Evolutionary conservation across 1,284 basidiomycete species (phyloP).

Genomic region (Volvariella volvacea): DNA sequence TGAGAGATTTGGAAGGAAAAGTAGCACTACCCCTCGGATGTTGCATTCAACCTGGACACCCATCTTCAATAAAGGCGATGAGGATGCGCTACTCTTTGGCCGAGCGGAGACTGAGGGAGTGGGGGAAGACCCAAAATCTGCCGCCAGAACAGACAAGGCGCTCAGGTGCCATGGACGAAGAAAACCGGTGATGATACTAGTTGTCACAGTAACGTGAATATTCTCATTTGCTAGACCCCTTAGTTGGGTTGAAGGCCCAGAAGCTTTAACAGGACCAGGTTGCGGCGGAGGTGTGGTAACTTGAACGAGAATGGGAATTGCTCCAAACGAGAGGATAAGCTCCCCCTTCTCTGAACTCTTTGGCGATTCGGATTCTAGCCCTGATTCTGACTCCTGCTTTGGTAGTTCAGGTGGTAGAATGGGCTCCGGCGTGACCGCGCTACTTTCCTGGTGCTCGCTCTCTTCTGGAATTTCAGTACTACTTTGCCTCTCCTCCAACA

Average conservation of each 20-base stretch:
- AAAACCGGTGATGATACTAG: slow-evolving; percentile 47
- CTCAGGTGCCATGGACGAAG: slow-evolving; percentile 49
- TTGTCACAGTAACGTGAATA: slow-evolving; percentile 29
- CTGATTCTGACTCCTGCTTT: slow-evolving; percentile 1
- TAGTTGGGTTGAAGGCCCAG: background rate
- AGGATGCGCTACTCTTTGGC: background rate
- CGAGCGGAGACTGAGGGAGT: slow-evolving; percentile 6
- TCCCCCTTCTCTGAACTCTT: slow-evolving; percentile 13
- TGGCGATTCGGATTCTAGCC: background rate
- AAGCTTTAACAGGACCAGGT: background rate
- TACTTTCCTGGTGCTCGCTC: too few species aligned
- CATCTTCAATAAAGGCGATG: slow-evolving; percentile 15
- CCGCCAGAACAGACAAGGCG: slow-evolving; percentile 34
- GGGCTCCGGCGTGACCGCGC: background rate
- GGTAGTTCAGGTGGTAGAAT: background rate
- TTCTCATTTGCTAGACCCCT: slow-evolving; percentile 9
- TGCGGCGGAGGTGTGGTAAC: slow-evolving; percentile 39
- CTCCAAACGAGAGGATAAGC: slow-evolving; percentile 48
- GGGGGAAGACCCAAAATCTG: slow-evolving; percentile 15
- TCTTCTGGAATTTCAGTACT: too few species aligned
- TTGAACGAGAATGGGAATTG: slow-evolving; percentile 48
- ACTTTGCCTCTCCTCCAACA: background rate
- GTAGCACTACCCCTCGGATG: slow-evolving; percentile 42
- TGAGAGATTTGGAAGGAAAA: slow-evolving; percentile 33
- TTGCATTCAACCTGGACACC: slow-evolving; percentile 29